Percentiles rank a stretch among this genome's conserved stretches.
These are phyloP conservation scores for Zygosaccharomyces bisporus DNA, from an alignment of 805 yeast genomes.

Conservation along the genomic window DNA sequence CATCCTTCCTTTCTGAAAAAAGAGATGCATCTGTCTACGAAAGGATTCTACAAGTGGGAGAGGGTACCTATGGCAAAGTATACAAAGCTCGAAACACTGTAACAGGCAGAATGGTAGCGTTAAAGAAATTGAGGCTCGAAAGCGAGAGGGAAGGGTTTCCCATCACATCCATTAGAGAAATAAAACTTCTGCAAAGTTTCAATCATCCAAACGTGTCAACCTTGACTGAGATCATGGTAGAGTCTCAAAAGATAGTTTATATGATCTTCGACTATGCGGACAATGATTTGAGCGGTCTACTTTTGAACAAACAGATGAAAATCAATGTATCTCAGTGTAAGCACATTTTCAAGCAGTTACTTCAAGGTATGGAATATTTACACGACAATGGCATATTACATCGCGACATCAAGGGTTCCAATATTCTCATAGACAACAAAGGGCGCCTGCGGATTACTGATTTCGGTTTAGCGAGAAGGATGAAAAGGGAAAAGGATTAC, in stretches of 20 bases:
- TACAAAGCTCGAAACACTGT: constrained; percentile 58
- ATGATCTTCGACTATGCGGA: constrained; percentile 94
- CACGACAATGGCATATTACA: constrained; percentile 69
- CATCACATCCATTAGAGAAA: constrained; percentile 90
- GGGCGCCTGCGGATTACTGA: constrained; percentile 74
- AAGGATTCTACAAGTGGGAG: constrained; percentile 89
- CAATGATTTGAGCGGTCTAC: constrained; percentile 85
- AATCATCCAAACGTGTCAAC: constrained; percentile 81
- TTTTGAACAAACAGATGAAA: constrained; percentile 67
- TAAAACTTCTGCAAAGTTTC: constrained; percentile 71
- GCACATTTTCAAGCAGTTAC: constrained; percentile 58
- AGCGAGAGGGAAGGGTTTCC: constrained; percentile 93
- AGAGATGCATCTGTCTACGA: constrained; percentile 45
- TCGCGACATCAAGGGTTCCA: constrained; percentile 80
- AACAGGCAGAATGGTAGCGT: constrained; percentile 74
- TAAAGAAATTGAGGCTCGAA: constrained; percentile 80
- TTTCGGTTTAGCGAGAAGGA: constrained; percentile 75
- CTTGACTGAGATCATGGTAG: constrained; percentile 85
- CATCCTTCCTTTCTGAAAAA: constrained; percentile 16
- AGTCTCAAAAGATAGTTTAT: constrained; percentile 54
- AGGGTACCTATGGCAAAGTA: constrained; percentile 85
- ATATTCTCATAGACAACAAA: constrained; percentile 57
- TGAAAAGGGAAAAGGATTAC: constrained; percentile 66
- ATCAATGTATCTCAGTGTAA: constrained; percentile 64
- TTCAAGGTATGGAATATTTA: constrained; percentile 65